Evolutionary conservation across 768 basidiomycete genomes (phyloP), one percentile per base, ranked within the genome.

Genomic region (Scleroderma bovista): DNA sequence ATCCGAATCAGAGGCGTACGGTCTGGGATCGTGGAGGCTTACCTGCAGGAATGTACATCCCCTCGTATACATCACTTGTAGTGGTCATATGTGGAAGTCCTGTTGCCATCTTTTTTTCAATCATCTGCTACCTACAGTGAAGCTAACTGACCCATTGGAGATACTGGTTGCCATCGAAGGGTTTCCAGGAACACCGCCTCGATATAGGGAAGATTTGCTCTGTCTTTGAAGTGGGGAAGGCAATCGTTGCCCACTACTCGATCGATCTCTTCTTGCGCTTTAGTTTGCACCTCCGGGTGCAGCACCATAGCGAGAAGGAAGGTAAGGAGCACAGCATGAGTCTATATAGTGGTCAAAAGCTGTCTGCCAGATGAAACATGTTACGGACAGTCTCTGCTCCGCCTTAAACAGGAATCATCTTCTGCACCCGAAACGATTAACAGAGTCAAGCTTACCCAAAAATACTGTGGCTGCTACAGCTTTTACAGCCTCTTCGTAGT

Each of bases 261-360:
- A 29, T 64, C 57, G 26, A 73, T 55, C 47, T 70, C 70, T 19
- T 59, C 57, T 32, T 59, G 58, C 13, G 68, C 71, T 29, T 59
- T 65, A 2, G 20, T 36, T 44, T 70, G 67, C 8, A 62, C 55
- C 20, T 66, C 60, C 2, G 69, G 70, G 46, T 69, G 37, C 19
- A 60, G 59, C 8, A 65, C 32, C 68, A 72, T 69, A 16, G 64
- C 67, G 6, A 70, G 59, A 44, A 68, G 40, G 48, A 72, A 71
- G 10, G 60, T 46, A 19, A 40, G 50, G 11, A 67, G 1, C 1
- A 39, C 51, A 2, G 48, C 49, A 51, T 47, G 47, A 17, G 22
- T 56, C 61, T 68, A 47, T 16, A 29, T 24, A 0, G 29, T 15
- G 2, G 33, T 45, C 51, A 44, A 13, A n/a, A 29, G 16, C 24